Conservation (phyloP, 2,329 filamentous ascomycete species). For the Penicillium sp. region DNA sequence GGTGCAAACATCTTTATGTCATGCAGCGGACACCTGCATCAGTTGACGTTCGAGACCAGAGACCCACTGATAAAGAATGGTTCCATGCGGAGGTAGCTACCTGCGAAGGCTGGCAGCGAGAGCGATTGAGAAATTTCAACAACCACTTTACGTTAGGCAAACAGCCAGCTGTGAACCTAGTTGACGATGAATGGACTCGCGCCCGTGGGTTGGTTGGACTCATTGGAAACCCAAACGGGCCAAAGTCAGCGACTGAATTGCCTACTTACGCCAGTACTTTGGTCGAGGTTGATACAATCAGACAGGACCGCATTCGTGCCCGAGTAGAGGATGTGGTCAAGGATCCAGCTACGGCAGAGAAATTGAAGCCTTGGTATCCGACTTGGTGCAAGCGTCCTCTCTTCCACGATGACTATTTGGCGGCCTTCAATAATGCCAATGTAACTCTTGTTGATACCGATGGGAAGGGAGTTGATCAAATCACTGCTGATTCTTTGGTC, state of each 20-base stretch:
- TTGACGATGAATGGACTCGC: slow-evolving; percentile 12
- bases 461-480: slow-evolving; percentile 13
- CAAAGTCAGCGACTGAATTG: slow-evolving; percentile 7
- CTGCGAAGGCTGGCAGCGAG: slow-evolving; percentile 11
- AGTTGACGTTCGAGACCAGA: slow-evolving; percentile 4
- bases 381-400: slow-evolving; percentile 64
- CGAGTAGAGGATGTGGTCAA: slow-evolving; percentile 53
- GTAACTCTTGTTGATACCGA: slow-evolving; percentile 35
- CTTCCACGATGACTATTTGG: slow-evolving; percentile 45
- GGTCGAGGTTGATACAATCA: slow-evolving; percentile 42
- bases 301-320: slow-evolving; percentile 48
- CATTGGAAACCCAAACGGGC: slow-evolving; percentile 5
- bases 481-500: slow-evolving; percentile 5
- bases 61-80: slow-evolving; percentile 5
- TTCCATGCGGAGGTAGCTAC: slow-evolving; percentile 1
- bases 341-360: slow-evolving; percentile 54
- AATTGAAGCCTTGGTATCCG: slow-evolving; percentile 62
- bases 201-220: slow-evolving; percentile 6
- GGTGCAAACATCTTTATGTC: slow-evolving; percentile 47
- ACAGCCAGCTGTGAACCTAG: slow-evolving; percentile 3
- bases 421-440: slow-evolving; percentile 36
- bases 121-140: slow-evolving; percentile 10
- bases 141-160: slow-evolving; percentile 5
- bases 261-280: slow-evolving; percentile 1
- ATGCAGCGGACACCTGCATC: slow-evolving; percentile 44